Base-by-base conservation (phyloP, 371 early-diverging fungal species). In the Umbelopsis sp. region DNA sequence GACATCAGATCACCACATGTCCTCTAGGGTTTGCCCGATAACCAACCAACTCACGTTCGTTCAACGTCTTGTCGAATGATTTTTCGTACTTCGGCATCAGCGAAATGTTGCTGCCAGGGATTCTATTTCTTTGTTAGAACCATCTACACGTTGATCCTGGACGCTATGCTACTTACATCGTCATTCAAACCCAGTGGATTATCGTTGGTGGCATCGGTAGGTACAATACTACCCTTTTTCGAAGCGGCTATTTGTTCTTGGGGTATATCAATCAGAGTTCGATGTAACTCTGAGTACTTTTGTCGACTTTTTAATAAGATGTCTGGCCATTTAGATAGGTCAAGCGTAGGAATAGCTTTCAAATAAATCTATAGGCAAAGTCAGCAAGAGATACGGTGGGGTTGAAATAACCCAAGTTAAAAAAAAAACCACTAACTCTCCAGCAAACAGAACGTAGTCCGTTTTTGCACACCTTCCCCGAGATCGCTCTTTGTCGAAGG, bases 31-130 rank as follows among this genome's bases (percentile, higher is more conserved):
- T 41, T 41, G 41, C 12, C 29, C 41, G 4, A 48, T 48, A 16
- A 1, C 45, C 63, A 74, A 3, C 29, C 11, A n/a, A 62, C 81
- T 77, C 78, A 93, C 94, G 96, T 96, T 74, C 97, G 81, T 51
- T 94, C 93, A 37, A 97, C 97, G 78, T 97, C 97, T 77, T 94
- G 93, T 44, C 84, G 81, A 46, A 97, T 97, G 12, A 93, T 80
- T 71, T 91, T 91, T 65, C 89, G 81, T 46, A 96, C 88, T 73
- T 96, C 96, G 24, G 86, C 82, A 79, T 97, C 96, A 57, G 87
- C 83, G 78, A 94, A 96, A 71, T 92, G 95, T 75, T 93, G 95
- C 57, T 87, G 89, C 97, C 97, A 97, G 41, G 96, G 96, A 74
- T 93, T 96, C 90, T 94, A 44, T 53, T 63, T 16, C 46, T 41